These are phyloP conservation scores for Saprolegnia parasitica DNA, from an alignment of 352 stramenopile species.

Conservation along the genomic window DNA sequence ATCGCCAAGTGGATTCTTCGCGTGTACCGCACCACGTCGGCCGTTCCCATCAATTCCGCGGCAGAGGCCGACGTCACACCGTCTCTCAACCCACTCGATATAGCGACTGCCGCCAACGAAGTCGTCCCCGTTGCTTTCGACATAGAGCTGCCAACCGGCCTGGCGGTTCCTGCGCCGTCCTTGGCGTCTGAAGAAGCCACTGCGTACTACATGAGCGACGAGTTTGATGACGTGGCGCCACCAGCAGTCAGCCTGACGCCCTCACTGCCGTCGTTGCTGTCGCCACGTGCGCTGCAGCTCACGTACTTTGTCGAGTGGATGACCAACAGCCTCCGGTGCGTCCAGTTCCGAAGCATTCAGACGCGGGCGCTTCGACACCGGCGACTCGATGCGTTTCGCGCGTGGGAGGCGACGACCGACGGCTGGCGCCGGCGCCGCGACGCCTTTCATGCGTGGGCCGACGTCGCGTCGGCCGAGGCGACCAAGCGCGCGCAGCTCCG, in stretches of 20 bases:
- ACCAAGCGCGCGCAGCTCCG: constrained; percentile 10
- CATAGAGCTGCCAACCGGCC: too few relatives aligned
- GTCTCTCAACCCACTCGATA: background rate
- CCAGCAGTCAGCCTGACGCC: background rate
- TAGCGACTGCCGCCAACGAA: too few relatives aligned
- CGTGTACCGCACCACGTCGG: background rate
- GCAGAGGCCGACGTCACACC: background rate
- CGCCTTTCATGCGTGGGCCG: constrained; percentile 10
- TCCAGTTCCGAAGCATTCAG: constrained; percentile 13
- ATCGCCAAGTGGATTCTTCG: background rate
- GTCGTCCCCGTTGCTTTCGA: too few relatives aligned
- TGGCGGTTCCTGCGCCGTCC: background rate
- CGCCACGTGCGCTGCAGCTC: background rate
- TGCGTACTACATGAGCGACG: background rate
- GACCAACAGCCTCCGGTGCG: constrained; percentile 16
- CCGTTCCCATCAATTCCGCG: background rate
- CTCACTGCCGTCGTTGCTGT: background rate
- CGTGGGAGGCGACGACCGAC: background rate
- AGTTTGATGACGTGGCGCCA: background rate
- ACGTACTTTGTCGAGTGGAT: constrained; percentile 28
- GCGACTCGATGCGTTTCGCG: background rate
- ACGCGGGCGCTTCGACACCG: background rate
- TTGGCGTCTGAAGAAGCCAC: background rate
- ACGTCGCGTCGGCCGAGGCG: background rate
- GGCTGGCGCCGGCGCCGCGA: background rate